These are phyloP conservation scores for Pleoardoris graminearum DNA, from an alignment of 2,329 filamentous ascomycete genomes.

Conservation along the genomic window DNA sequence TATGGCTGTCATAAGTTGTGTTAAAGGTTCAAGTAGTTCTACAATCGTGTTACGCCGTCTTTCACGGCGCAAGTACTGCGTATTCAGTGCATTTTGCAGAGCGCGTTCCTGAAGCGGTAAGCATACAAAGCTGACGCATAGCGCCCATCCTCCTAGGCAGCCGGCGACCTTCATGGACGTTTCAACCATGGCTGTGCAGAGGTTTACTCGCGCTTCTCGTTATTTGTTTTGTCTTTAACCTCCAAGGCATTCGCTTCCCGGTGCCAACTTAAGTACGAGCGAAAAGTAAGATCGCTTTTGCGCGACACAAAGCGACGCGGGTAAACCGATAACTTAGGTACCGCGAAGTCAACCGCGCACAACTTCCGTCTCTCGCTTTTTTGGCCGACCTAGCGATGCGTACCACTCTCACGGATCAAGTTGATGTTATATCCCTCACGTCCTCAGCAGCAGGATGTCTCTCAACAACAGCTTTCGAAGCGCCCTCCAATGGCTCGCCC, in stretches of 20 bases:
- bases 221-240: background rate
- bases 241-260: too few relatives aligned
- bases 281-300: background rate
- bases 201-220: background rate
- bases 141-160: background rate
- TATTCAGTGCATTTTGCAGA: background rate
- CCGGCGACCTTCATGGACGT: background rate
- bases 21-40: background rate
- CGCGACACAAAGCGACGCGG: background rate
- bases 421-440: too few relatives aligned
- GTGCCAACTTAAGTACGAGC: background rate
- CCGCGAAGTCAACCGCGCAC: too few relatives aligned
- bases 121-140: constrained; percentile 2
- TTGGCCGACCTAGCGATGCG: background rate
- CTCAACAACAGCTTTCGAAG: constrained; percentile 8
- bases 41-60: background rate
- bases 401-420: background rate
- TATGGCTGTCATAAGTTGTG: background rate
- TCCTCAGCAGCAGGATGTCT: constrained; percentile 17
- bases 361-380: background rate
- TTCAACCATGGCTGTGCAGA: background rate
- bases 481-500: constrained; percentile 25
- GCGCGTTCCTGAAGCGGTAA: constrained; percentile 6
- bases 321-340: background rate
- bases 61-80: background rate